Percentiles rank a stretch among this genome's conserved stretches.
These are phyloP conservation scores for Adenanthera pavonina DNA, from an alignment of 306 rosid species.

Conservation along the genomic window DNA sequence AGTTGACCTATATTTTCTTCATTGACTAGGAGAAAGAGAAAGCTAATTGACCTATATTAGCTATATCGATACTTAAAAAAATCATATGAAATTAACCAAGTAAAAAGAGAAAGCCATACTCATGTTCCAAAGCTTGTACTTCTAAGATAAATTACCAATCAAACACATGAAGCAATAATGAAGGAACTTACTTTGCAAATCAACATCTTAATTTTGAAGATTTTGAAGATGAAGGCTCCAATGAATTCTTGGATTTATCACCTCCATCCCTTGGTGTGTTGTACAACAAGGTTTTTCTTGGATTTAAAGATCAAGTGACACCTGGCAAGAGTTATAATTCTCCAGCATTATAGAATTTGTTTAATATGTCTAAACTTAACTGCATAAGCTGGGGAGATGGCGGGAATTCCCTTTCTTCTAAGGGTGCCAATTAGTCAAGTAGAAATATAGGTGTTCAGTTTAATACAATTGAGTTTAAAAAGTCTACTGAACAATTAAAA, in stretches of 20 bases:
- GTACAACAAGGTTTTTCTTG: constrained; percentile 56
- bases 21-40: no score
- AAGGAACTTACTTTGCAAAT: constrained; percentile 55
- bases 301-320: constrained; percentile 49
- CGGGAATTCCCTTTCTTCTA: constrained; percentile 55
- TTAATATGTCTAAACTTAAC: constrained; percentile 72
- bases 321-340: constrained; percentile 56
- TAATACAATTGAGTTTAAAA: constrained; percentile 73
- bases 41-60: no score
- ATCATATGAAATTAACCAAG: no score
- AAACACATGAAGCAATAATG: constrained; percentile 44
- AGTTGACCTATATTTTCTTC: no score
- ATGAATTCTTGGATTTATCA: constrained; percentile 56
- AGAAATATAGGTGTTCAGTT: constrained; percentile 72
- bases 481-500: constrained; percentile 67
- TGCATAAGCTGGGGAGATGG: constrained; percentile 65
- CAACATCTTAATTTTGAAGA: constrained; percentile 68
- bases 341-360: constrained; percentile 73
- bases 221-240: constrained; percentile 78
- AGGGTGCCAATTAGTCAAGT: constrained; percentile 50
- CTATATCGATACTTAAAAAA: no score
- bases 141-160: constrained; percentile 82
- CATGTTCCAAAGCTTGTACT: constrained; percentile 5
- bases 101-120: no score
- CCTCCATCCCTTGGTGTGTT: constrained; percentile 41